Percentiles rank a stretch among this genome's conserved stretches.
phyloP scores from a whole-genome alignment of 2,329 filamentous ascomycete species.

The Aspergillus aculeatinus region DNA sequence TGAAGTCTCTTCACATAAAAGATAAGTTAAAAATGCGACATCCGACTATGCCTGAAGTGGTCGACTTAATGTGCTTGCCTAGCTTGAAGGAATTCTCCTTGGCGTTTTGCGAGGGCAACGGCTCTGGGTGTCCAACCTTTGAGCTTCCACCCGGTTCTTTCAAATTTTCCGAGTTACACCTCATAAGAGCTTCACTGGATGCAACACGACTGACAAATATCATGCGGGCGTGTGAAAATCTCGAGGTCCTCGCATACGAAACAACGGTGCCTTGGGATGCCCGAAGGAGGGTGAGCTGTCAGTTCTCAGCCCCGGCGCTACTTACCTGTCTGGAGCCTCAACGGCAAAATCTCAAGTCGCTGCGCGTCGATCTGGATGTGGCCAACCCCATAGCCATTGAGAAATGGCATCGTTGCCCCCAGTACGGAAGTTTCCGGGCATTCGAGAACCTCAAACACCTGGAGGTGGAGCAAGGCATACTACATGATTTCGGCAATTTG shows the following conservation, averaged over 20 bases:
- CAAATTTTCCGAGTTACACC: background rate
- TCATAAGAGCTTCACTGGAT: background rate
- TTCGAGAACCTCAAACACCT: conserved; percentile 7
- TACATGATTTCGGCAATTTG: background rate
- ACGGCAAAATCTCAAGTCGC: background rate
- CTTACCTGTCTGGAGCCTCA: background rate
- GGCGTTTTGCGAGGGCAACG: background rate
- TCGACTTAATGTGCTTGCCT: conserved; percentile 4
- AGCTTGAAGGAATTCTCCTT: conserved; percentile 6
- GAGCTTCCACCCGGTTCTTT: conserved; percentile 1
- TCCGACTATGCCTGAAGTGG: conserved; percentile 1
- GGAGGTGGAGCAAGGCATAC: conserved; percentile 6
- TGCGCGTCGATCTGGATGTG: conserved; percentile 3
- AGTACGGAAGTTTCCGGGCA: conserved; percentile 4
- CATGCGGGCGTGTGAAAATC: conserved; percentile 5
- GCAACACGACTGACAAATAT: background rate
- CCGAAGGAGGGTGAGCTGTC: background rate
- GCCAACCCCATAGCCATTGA: background rate
- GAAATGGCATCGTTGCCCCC: background rate
- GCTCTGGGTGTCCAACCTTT: background rate
- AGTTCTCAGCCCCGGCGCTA: conserved; percentile 3
- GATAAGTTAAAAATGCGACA: background rate
- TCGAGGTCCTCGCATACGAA: conserved; percentile 2
- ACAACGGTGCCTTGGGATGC: background rate
- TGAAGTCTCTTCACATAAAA: conserved; percentile 2